These are phyloP conservation scores for Penicillium sp. DNA, from an alignment of 2,329 filamentous ascomycete genomes.

Conservation along the genomic window DNA sequence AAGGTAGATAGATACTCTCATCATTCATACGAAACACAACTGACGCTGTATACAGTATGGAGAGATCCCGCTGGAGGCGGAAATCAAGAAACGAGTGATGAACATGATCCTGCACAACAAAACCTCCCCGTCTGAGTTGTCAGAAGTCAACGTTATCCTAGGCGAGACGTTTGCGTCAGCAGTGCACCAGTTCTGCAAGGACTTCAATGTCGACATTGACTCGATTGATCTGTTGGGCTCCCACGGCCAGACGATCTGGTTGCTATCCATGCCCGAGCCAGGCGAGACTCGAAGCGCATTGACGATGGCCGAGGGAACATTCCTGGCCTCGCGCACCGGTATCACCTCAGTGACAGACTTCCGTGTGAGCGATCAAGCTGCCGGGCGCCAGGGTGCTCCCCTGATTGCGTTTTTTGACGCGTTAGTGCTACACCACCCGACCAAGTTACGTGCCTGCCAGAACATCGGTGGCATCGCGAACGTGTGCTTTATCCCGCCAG, in stretches of 20 bases:
- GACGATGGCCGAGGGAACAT: constrained; percentile 62
- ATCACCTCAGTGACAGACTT: constrained; percentile 65
- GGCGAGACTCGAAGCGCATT: constrained; percentile 55
- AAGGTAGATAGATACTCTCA: constrained; percentile 21
- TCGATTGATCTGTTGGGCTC: constrained; percentile 61
- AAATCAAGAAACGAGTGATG: constrained; percentile 62
- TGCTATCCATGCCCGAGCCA: constrained; percentile 57
- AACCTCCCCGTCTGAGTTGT: constrained; percentile 59
- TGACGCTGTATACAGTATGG: constrained; percentile 48
- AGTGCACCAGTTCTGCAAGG: constrained; percentile 54
- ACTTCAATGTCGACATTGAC: constrained; percentile 47
- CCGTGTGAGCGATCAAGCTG: constrained; percentile 59
- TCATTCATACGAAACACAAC: neutral
- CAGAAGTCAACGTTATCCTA: constrained; percentile 61
- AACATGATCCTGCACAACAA: constrained; percentile 60
- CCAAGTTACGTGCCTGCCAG: constrained; percentile 62
- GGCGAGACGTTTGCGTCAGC: constrained; percentile 62
- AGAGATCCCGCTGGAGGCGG: constrained; percentile 57
- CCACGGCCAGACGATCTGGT: constrained; percentile 65
- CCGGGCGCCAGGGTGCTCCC: constrained; percentile 60
- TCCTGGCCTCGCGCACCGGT: constrained; percentile 60
- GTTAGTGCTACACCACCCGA: constrained; percentile 61
- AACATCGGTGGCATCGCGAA: constrained; percentile 67
- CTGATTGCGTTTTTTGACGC: constrained; percentile 63
- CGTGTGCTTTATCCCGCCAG: constrained; percentile 52